Base-by-base conservation (phyloP, 2,329 filamentous ascomycete species). In the Scolecobasidium constrictum region DNA sequence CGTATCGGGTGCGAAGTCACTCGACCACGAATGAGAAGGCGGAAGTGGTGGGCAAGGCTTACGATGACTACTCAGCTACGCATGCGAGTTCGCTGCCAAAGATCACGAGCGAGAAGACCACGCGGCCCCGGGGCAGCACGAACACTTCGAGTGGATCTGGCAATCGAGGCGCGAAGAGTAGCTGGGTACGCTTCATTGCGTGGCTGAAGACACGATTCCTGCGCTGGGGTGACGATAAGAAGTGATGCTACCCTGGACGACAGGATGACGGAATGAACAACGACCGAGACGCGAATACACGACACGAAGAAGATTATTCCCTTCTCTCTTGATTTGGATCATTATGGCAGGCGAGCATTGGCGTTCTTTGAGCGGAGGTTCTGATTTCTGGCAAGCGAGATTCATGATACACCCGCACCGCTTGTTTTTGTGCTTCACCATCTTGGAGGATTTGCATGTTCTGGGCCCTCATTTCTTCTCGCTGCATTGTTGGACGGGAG, bases 201-300 rank as follows among this genome's bases (percentile, higher is more conserved):
- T 77, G 73, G 73, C 60, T 74, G 47, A 66, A 68, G 52, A 76
- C 72, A 22, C 62, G 72, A 45, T 54, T 76, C 44, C 65, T 75
- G 49, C 69, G 72, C 49, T 62, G 73, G 45, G 60, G 63, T n/a
- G n/a, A n/a, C n/a, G n/a, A n/a, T n/a, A n/a, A n/a, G n/a, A n/a
- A n/a, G n/a, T n/a, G n/a, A 31, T 7, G 26, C 26, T 31, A n/a
- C 26, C n/a, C 26, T 9, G 26, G 26, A 7, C n/a, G 9, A 31
- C 9, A 7, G 26, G 26, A 7, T n/a, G 26, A n/a, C 26, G 26
- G 26, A 7, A 31, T n/a, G n/a, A n/a, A 31, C 26, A n/a, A 31
- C n/a, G 26, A 31, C 26, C 9, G 9, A n/a, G 26, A 31, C 26
- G 26, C 26, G 26, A n/a, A n/a, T n/a, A n/a, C n/a, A n/a, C n/a